phyloP scores from a whole-genome alignment of 169 alveolate genomes.

The Amoebophrya sp. region DNA sequence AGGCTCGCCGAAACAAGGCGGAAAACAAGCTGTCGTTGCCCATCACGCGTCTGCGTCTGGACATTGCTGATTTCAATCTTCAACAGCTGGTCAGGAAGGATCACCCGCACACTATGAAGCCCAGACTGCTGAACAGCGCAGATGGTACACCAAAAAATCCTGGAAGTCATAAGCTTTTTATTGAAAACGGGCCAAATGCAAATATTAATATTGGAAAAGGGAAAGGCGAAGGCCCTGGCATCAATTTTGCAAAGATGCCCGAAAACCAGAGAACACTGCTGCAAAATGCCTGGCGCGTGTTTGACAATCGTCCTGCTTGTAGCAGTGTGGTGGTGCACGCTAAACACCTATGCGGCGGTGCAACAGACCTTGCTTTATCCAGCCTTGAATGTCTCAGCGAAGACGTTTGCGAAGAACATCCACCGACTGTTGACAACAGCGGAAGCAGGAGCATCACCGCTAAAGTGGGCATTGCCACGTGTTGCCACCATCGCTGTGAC shows the following conservation, averaged over 20 bases:
- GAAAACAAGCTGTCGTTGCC: neutral
- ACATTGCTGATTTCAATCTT: neutral
- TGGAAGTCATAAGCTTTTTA: too few species aligned
- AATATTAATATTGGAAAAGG: too few species aligned
- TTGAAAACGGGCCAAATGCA: too few species aligned
- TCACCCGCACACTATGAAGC: too few species aligned
- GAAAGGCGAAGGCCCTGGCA: too few species aligned
- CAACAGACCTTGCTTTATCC: neutral
- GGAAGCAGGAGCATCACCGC: too few species aligned
- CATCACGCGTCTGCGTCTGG: neutral
- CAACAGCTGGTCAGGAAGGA: too few species aligned
- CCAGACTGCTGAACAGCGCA: too few species aligned
- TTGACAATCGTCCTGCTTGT: neutral
- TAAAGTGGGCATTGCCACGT: neutral
- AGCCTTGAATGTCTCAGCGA: neutral
- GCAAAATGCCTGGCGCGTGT: neutral
- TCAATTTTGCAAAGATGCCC: neutral
- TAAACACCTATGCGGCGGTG: neutral
- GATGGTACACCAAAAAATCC: too few species aligned
- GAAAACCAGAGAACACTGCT: neutral
- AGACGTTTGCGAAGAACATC: too few species aligned
- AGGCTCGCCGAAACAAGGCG: neutral
- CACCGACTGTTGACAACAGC: too few species aligned
- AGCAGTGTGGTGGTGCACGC: neutral
- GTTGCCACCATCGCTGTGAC: conserved; percentile 20